Base-by-base conservation (phyloP, 148 eudicot species). In the Nyssa sinensis region DNA sequence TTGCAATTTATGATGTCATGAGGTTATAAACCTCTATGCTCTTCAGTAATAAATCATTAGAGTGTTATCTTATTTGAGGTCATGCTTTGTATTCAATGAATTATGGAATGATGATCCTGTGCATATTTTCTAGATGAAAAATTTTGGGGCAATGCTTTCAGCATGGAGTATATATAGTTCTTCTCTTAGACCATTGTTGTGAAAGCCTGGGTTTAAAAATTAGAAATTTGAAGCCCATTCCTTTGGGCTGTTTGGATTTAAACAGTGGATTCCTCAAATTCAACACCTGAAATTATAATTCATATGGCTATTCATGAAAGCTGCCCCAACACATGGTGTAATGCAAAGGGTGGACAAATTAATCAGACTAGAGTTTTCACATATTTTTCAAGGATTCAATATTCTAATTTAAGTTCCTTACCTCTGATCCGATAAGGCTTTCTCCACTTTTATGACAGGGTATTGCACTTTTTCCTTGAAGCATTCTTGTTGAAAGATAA, bases 1-100 rank as follows among this genome's bases (percentile, higher is more conserved):
- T 96, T 78, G 94, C 90, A 71, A 85, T 93, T 72, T 87, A 91
- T 80, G 98, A 96, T 83, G 82, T 86, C 61, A 96, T 96, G 95
- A 89, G 88, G 99, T 95, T 74, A 71, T 74, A 71, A 58, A 58
- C 75, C 73, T 77, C 33, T 64, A 71, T 71, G 70, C 67, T 74
- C 58, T 65, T 64, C 59, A 70, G 3, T 55, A 70, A 19, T 30
- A 53, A 65, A 69, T 16, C 19, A 7, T 35, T 8, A 23, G 10
- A 7, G 27, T 5, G 47, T 73, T 77, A 29, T 55, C 58, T 77
- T 39, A 39, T 33, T 64, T 51, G 30, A 44, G 62, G 28, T 67
- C 62, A 41, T 44, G 44, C n/a, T 58, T n/a, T 33, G 64, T 19
- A 70, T 65, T 75, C 49, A 3, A 44, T 21, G 14, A 51, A 66